Evolutionary conservation across 1,284 basidiomycete genomes (phyloP), one percentile per base, ranked within the genome.

Genomic region (Papiliotrema flavescens): DNA sequence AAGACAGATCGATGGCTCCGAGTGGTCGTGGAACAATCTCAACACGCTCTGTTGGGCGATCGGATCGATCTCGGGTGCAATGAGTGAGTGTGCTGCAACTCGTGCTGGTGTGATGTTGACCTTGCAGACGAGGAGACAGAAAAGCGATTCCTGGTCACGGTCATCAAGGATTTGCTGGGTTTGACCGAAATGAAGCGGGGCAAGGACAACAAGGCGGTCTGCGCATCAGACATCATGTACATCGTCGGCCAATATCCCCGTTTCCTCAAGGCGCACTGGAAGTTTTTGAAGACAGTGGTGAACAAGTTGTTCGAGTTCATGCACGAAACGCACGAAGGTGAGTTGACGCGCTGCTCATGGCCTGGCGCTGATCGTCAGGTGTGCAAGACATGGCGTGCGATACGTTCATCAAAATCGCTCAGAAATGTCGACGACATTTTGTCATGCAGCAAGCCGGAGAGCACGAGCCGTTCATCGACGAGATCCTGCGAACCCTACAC

Each of bases 361-460:
- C 23, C 3, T 9, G 20, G 7, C 53, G 17, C 37, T 59, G 55
- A 56, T 28, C 36, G 47, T n/a, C 59, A 89, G 89, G 90, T 81
- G 96, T 99, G 13, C 96, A 99, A 78, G 96, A 99, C 77, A 99
- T 99, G 96, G 96, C 96, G 47, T 99, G 96, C 76, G 96, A 99
- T 76, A 99, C 96, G 0, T 99, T 98, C 79, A 98, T 98, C 81
- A 99, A 98, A 80, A 99, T 99, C 67, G 93, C 96, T 20, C 95
- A 98, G 75, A 98, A 98, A 78, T 98, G 96, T 74, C 84, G 94
- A 46, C 84, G 95, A 52, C 96, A 98, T 77, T 99, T 99, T 68
- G 93, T 98, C 57, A 95, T 98, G 87, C 92, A 96, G 73, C 96
- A 99, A 77, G 88, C 91, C 2, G 93, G 93, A 60, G 96, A 99